phyloP scores from a whole-genome alignment of 257 asterid genomes.

The Solanum gracilifrons region DNA sequence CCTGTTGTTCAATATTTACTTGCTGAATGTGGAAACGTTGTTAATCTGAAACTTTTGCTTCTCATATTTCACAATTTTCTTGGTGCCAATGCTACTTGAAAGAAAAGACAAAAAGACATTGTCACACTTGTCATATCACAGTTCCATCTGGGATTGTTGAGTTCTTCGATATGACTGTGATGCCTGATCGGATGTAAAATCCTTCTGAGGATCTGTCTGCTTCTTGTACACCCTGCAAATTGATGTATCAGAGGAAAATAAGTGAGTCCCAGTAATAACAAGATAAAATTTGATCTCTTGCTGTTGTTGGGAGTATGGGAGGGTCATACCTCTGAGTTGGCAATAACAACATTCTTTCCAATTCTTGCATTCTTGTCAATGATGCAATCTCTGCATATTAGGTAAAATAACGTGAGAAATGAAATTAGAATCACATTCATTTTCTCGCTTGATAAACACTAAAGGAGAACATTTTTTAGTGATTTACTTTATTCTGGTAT shows the following conservation, averaged over 20 bases:
- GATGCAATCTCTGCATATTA: conserved; percentile 62
- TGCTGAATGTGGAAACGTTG: neutral
- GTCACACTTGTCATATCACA: conserved; percentile 34
- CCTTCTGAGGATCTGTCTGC: conserved; percentile 95
- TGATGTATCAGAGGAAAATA: conserved; percentile 1
- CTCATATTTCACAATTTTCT: neutral
- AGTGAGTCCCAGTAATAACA: neutral
- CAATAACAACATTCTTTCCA: conserved; percentile 76
- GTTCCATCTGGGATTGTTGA: conserved; percentile 72
- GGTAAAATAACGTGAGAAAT: neutral
- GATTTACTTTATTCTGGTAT: conserved; percentile 72
- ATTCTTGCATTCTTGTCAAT: conserved; percentile 92
- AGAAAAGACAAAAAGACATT: neutral
- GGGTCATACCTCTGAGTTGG: conserved; percentile 67
- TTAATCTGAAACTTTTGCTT: neutral
- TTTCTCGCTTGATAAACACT: neutral
- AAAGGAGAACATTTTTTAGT: neutral
- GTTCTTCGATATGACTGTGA: conserved; percentile 60
- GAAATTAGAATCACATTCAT: neutral
- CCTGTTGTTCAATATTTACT: neutral
- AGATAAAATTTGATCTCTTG: neutral
- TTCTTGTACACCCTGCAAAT: conserved; percentile 81
- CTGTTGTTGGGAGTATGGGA: neutral
- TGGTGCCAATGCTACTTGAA: neutral
- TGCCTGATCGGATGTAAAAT: conserved; percentile 82